Evolutionary conservation across 352 stramenopile species (phyloP).

Genomic region (Globisporangium cylindrosporum): DNA sequence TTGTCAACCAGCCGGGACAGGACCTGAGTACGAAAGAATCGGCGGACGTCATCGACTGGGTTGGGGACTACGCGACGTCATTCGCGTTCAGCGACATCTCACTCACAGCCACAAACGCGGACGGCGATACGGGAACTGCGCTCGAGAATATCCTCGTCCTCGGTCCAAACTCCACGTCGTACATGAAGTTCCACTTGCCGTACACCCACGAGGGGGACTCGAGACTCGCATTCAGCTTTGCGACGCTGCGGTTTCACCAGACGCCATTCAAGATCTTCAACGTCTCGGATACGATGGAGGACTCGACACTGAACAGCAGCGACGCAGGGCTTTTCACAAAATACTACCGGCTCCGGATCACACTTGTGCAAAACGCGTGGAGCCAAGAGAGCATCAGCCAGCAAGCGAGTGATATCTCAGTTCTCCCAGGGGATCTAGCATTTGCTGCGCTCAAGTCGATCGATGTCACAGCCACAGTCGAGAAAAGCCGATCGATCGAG

Average conservation of each 20-base stretch:
- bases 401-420: slow-evolving; percentile 4
- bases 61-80: slow-evolving; percentile 47
- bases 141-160: slow-evolving; percentile 53
- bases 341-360: slow-evolving; percentile 44
- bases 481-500: slow-evolving; percentile 44
- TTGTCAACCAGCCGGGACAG: slow-evolving; percentile 34
- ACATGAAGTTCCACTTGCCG: slow-evolving; percentile 73
- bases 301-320: slow-evolving; percentile 8
- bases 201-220: slow-evolving; percentile 48
- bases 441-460: slow-evolving; percentile 29
- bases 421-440: slow-evolving; percentile 13
- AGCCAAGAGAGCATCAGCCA: slow-evolving; percentile 28
- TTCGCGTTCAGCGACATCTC: slow-evolving; percentile 64
- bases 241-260: slow-evolving; percentile 43
- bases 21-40: slow-evolving; percentile 41
- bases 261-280: slow-evolving; percentile 75
- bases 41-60: slow-evolving; percentile 38
- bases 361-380: slow-evolving; percentile 49
- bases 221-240: slow-evolving; percentile 27
- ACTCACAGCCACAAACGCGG: slow-evolving; percentile 9
- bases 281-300: slow-evolving; percentile 21
- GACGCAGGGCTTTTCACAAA: slow-evolving; percentile 37
- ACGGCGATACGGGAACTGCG: neutral
- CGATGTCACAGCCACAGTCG: slow-evolving; percentile 34
- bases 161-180: slow-evolving; percentile 35